Base-by-base conservation (phyloP, 2,329 filamentous ascomycete genomes). In the Pestalotiopsis sp. region DNA sequence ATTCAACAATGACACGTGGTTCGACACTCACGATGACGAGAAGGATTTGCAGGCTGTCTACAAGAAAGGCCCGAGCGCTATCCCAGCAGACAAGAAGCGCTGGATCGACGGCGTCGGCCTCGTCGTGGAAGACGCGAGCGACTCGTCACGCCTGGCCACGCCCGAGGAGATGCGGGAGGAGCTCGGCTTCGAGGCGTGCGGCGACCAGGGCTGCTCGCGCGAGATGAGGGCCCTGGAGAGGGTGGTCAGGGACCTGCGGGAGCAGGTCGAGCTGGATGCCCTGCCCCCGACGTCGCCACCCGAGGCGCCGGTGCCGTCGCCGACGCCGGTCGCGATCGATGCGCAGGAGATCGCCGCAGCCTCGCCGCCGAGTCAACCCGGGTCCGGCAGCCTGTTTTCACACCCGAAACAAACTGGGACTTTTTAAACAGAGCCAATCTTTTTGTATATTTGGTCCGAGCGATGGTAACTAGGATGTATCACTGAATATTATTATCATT, bases 1-100 rank as follows among this genome's bases (percentile, higher is more conserved):
- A 0, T 36, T 69, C 9, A 67, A 63, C 14, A 20, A 49, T n/a
- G 68, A 69, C 52, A 17, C 20, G n/a, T 69, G 61, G 60, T 69
- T 67, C 52, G 40, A 27, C 12, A 12, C 7, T 9, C 25, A 66
- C 25, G n/a, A 23, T 9, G 27, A 20, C 7, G 65, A 66, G 20
- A n/a, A 27, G 4, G 12, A 2, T 13, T 13, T 60, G 17, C 40
- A 2, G 25, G 27, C 5, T 4, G 52, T 36, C 31, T 36, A 36
- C 31, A 36, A 36, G 31, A 7, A 2, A 36, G 31, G 31, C 2
- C 31, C 31, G 31, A 9, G 7, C 31, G 7, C 31, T 7, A 36
- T 36, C 31, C 31, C 31, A 9, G 31, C 31, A 9, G 9, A 9
- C 7, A 36, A 9, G 7, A 36, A 36, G 7, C 31, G 56, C 2